Percentiles rank a stretch among this genome's conserved stretches.
Evolutionary conservation across 768 basidiomycete genomes (phyloP).

Genomic region (Russula griseocarnosa): DNA sequence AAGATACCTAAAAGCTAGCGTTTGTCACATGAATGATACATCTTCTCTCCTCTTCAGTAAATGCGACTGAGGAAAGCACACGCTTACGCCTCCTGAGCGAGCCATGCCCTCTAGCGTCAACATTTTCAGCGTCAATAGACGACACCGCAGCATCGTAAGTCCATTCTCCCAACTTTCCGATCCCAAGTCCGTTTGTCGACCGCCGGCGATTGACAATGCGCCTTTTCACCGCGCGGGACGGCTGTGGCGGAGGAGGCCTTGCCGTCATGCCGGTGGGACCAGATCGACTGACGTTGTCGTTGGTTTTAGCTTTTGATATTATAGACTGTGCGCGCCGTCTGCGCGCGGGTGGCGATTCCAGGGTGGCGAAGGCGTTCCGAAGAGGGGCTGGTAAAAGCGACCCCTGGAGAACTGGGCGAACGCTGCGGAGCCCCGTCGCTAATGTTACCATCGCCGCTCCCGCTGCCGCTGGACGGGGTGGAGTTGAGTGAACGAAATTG

Average conservation of each 20-base stretch:
- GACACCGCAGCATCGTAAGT: constrained; percentile 26
- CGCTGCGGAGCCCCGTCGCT: not conserved
- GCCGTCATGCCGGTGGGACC: not conserved
- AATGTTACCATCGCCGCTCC: not conserved
- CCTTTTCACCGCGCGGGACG: constrained; percentile 27
- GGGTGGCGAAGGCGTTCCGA: constrained; percentile 4
- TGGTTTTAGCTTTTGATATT: constrained; percentile 11
- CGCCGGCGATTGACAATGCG: constrained; percentile 29
- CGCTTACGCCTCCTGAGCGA: constrained; percentile 25
- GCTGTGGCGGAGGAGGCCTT: constrained; percentile 4
- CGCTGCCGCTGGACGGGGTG: not conserved
- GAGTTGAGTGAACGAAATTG: constrained; percentile 24
- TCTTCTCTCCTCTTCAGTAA: constrained; percentile 15
- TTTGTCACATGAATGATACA: constrained; percentile 9
- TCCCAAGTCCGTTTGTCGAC: constrained; percentile 19
- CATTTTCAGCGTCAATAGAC: constrained; percentile 20
- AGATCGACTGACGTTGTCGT: constrained; percentile 1
- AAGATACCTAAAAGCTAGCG: not conserved
- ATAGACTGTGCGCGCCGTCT: constrained; percentile 8
- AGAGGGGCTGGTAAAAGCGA: constrained; percentile 14
- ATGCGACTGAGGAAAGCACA: constrained; percentile 24
- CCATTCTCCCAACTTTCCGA: constrained; percentile 24
- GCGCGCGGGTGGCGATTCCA: constrained; percentile 10
- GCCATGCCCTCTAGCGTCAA: constrained; percentile 10
- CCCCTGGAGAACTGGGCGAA: constrained; percentile 10